phyloP scores from a whole-genome alignment of 495 filamentous ascomycete genomes.

The Melanomma pulvis-pyrius region DNA sequence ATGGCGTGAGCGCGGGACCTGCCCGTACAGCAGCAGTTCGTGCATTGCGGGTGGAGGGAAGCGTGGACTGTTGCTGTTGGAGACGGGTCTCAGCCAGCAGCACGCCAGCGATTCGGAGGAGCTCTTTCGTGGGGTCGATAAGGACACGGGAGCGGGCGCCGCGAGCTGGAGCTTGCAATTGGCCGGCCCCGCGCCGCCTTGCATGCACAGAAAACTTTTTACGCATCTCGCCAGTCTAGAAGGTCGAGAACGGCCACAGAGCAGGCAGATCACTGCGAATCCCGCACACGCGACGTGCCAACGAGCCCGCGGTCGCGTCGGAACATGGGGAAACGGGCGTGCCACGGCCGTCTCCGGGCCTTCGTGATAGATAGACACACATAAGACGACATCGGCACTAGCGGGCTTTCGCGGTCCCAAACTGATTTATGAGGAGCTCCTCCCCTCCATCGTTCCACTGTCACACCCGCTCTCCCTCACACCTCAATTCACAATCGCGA shows the following conservation, averaged over 20 bases:
- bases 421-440: background rate
- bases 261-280: background rate
- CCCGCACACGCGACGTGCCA: background rate
- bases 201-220: background rate
- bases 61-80: background rate
- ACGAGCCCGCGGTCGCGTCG: background rate
- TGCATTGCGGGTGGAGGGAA: constrained; percentile 46
- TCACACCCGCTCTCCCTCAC: constrained; percentile 5
- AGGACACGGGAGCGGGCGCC: background rate
- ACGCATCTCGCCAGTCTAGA: constrained; percentile 4
- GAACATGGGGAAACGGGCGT: background rate
- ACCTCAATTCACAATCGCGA: background rate
- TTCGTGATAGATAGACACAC: background rate
- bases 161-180: background rate
- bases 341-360: background rate
- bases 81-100: background rate
- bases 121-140: constrained; percentile 25
- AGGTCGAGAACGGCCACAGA: constrained; percentile 1
- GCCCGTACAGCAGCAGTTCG: constrained; percentile 57
- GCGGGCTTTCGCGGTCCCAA: background rate
- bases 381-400: background rate
- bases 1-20: constrained; percentile 52
- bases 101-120: constrained; percentile 8
- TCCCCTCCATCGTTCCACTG: constrained; percentile 17
- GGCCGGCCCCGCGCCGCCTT: background rate